Base-by-base conservation (phyloP, 768 basidiomycete species). In the Lactarius akahatsu region DNA sequence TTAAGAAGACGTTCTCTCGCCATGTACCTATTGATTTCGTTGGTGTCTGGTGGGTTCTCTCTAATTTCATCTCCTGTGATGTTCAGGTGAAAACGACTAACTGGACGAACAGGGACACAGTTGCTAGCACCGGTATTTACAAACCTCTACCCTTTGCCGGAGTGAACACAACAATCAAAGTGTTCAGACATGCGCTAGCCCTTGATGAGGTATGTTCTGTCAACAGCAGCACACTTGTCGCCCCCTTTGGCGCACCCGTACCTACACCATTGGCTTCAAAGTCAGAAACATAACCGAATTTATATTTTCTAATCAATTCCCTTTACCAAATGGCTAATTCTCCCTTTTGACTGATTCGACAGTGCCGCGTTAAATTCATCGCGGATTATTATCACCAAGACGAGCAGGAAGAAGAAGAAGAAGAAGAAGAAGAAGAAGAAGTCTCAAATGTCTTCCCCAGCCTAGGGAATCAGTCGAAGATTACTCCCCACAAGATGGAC, bases 161-260 rank as follows among this genome's bases (percentile, higher is more conserved):
- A 55, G 80, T 82, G 20, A 89, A 91, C 71, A 78, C 76, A 23
- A 80, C 81, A 15, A 87, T 92, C 73, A 86, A 80, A 77, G 83
- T 81, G 3, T 92, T 93, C 75, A 80, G 92, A 18, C 92, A 94
- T 55, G 92, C 91, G 0, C 77, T 92, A 26, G 79, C 91, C 13
- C 82, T 94, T 50, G 90, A 93, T 67, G 91, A 92, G 78, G 89
- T 89, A 67, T 62, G 79, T 72, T 65, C 7, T 32, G 11, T 28
- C 23, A 4, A 18, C 11, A 38, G 6, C 11, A 38, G 3, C 11
- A 38, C 36, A 13, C 15, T 40, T 40, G 15, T 40, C 38, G 0
- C 4, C 23, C n/a, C n/a, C 38, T 58, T 7, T 30, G 57, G 50
- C 23, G 40, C 36, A 15, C 38, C 38, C 11, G 23, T 57, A 9